phyloP scores from a whole-genome alignment of 306 rosid genomes.

The Lathyrus oleraceus region DNA sequence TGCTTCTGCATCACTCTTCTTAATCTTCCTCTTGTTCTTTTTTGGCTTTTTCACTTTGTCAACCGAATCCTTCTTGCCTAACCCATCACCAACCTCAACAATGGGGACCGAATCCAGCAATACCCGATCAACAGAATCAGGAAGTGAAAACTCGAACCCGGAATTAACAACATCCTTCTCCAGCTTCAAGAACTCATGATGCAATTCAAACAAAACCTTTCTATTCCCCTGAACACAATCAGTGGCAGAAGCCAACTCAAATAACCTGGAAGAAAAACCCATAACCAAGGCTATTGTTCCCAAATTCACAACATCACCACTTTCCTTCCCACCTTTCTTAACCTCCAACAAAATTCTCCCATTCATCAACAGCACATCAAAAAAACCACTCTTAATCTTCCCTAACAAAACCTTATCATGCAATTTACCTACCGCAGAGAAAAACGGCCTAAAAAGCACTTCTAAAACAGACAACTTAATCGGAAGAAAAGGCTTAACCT shows the following conservation, averaged over 20 bases:
- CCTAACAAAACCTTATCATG: slow-evolving; percentile 69
- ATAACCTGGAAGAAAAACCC: slow-evolving; percentile 64
- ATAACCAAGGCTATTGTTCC: slow-evolving; percentile 59
- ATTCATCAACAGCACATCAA: slow-evolving; percentile 53
- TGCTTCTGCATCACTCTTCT: slow-evolving; percentile 42
- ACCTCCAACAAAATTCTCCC: slow-evolving; percentile 67
- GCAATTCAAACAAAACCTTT: slow-evolving; percentile 64
- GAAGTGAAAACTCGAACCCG: slow-evolving; percentile 52
- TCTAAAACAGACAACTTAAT: slow-evolving; percentile 49
- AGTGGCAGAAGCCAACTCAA: slow-evolving; percentile 70
- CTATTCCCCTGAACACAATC: slow-evolving; percentile 82
- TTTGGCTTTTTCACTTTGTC: slow-evolving; percentile 32
- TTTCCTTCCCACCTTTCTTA: slow-evolving; percentile 58
- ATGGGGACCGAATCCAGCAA: slow-evolving; percentile 62
- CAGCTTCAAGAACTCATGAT: slow-evolving; percentile 66
- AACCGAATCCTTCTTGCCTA: slow-evolving; percentile 14
- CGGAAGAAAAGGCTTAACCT: slow-evolving; percentile 74
- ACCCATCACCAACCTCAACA: slow-evolving; percentile 39
- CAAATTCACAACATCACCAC: slow-evolving; percentile 39
- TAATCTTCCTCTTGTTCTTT: slow-evolving; percentile 39
- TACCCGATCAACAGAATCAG: slow-evolving; percentile 46
- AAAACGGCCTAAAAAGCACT: slow-evolving; percentile 54
- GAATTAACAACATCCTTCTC: slow-evolving; percentile 67
- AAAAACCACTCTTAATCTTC: slow-evolving; percentile 66
- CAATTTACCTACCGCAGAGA: slow-evolving; percentile 48